Conservation (phyloP, 2,329 filamentous ascomycete species). For the Mariannaea sp. region DNA sequence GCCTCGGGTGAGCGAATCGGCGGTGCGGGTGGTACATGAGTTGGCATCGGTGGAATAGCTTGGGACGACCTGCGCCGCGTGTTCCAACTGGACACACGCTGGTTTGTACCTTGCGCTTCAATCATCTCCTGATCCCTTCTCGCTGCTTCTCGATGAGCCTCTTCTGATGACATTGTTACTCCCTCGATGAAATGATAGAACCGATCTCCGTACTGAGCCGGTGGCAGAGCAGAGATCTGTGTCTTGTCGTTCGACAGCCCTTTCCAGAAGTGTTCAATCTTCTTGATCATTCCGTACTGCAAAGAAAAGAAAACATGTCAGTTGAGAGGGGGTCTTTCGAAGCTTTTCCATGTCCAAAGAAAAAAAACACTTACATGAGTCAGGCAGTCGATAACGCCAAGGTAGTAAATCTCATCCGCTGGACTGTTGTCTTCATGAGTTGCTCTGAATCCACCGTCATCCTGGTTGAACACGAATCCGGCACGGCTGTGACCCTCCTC, state of each 20-base stretch:
- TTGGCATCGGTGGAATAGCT: conserved; percentile 51
- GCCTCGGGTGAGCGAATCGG: conserved; percentile 45
- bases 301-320: conserved; percentile 38
- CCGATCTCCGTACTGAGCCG: conserved; percentile 87
- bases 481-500: conserved; percentile 72
- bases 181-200: conserved; percentile 92
- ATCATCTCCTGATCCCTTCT: conserved; percentile 65
- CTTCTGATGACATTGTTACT: conserved; percentile 88
- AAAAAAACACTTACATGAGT: conserved; percentile 88
- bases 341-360: not conserved
- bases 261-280: conserved; percentile 96
- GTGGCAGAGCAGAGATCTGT: conserved; percentile 91
- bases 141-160: conserved; percentile 70
- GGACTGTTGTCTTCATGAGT: conserved; percentile 87
- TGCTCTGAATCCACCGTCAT: conserved; percentile 90
- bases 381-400: conserved; percentile 97
- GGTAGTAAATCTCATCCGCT: conserved; percentile 94
- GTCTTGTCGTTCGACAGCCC: conserved; percentile 81
- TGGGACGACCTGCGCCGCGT: conserved; percentile 43
- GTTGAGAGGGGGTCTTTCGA: conserved; percentile 9
- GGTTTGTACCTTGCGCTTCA: conserved; percentile 41
- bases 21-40: conserved; percentile 51
- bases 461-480: conserved; percentile 84
- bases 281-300: conserved; percentile 92
- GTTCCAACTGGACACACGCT: conserved; percentile 46